These are phyloP conservation scores for Leccinellum albellum DNA, from an alignment of 768 basidiomycete species.

Conservation along the genomic window DNA sequence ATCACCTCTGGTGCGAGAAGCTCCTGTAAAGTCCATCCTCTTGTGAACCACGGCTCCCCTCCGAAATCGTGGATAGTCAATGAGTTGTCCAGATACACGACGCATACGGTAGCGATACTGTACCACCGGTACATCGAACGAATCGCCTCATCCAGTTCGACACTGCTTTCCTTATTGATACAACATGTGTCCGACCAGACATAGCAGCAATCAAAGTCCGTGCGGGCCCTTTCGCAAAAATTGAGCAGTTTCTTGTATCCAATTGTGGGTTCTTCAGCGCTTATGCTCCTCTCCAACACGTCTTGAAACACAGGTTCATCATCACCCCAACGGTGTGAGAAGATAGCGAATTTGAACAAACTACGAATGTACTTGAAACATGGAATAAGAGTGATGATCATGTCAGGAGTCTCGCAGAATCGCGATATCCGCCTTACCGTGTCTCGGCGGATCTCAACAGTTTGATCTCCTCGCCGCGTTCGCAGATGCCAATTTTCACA, in stretches of 20 bases:
- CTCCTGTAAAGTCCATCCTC: conserved; percentile 22
- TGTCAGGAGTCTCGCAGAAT: background rate
- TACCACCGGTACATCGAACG: conserved; percentile 31
- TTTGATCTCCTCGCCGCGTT: background rate
- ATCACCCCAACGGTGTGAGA: conserved; percentile 22
- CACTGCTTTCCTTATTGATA: conserved; percentile 25
- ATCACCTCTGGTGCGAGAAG: conserved; percentile 14
- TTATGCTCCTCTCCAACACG: background rate
- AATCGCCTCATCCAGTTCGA: conserved; percentile 30
- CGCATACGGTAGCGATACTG: conserved; percentile 18
- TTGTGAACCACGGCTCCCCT: conserved; percentile 20
- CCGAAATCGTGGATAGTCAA: conserved; percentile 6
- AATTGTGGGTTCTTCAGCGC: background rate
- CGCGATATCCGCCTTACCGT: background rate
- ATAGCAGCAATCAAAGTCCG: conserved; percentile 16
- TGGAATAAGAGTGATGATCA: background rate
- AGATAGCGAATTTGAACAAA: conserved; percentile 16
- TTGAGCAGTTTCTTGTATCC: conserved; percentile 17
- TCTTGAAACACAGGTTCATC: conserved; percentile 16
- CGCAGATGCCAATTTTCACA: background rate
- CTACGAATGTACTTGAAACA: conserved; percentile 4
- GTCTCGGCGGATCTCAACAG: background rate
- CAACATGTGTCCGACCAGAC: conserved; percentile 27
- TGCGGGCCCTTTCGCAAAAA: conserved; percentile 15
- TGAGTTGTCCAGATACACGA: conserved; percentile 19